Evolutionary conservation across 164 flowering plant genomes (phyloP).

Genomic region (Magnolia sinica): DNA sequence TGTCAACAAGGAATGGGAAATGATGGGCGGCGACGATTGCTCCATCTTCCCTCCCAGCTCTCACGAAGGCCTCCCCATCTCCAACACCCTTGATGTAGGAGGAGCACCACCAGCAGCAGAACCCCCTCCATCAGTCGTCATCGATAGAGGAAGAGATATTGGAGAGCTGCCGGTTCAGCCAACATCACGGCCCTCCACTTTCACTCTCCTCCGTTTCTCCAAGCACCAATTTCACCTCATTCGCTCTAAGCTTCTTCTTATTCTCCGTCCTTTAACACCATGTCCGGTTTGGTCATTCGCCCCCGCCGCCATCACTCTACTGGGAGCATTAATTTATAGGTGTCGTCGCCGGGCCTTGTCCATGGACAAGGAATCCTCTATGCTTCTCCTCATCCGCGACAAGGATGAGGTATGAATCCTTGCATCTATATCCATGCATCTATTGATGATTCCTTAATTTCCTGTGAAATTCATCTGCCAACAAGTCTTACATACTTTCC

Average conservation of each 20-base stretch:
- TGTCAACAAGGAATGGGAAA: background rate
- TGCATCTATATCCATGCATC: too few species aligned
- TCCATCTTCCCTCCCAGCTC: background rate
- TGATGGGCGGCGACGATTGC: background rate
- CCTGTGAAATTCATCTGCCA: too few species aligned
- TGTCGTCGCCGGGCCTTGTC: background rate
- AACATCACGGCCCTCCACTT: background rate
- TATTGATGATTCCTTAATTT: too few species aligned
- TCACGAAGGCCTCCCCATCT: background rate
- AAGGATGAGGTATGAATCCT: background rate
- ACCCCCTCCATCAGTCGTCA: background rate
- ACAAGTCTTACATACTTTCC: too few species aligned
- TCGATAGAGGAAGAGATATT: background rate
- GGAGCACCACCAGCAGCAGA: background rate
- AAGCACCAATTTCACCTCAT: background rate
- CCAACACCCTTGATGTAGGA: background rate
- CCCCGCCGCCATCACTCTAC: background rate
- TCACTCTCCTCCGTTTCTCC: background rate
- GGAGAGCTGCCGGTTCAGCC: background rate
- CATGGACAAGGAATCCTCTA: background rate
- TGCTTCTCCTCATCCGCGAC: background rate
- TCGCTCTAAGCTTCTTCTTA: background rate
- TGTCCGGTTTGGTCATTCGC: background rate
- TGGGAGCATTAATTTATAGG: background rate
- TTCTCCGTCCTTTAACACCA: background rate